Conservation (phyloP, 2,329 filamentous ascomycete genomes). For the Hypoxylon sp. region DNA sequence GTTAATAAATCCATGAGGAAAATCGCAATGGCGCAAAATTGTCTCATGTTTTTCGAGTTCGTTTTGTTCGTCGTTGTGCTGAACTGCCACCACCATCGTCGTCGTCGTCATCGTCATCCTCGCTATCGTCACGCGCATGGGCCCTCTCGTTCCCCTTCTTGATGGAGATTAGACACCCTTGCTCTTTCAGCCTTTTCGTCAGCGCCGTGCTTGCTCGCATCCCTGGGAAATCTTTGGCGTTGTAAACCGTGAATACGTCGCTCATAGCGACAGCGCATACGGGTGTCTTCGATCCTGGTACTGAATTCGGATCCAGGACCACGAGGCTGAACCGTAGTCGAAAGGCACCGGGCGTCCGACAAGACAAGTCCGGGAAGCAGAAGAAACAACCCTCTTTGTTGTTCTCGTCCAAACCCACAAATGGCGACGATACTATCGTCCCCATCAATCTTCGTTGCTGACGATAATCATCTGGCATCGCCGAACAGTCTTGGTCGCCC, state of each 20-base stretch:
- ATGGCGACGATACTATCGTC: constrained; percentile 78
- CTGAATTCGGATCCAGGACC: constrained; percentile 71
- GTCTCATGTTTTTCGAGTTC: constrained; percentile 41
- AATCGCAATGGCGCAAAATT: not conserved
- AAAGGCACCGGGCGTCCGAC: constrained; percentile 79
- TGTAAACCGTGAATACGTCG: constrained; percentile 80
- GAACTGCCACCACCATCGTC: constrained; percentile 37
- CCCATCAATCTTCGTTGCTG: constrained; percentile 82
- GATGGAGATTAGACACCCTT: constrained; percentile 84
- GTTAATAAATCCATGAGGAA: too few species aligned
- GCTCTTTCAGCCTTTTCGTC: constrained; percentile 77
- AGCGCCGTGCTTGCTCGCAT: constrained; percentile 81
- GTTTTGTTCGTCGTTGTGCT: constrained; percentile 38
- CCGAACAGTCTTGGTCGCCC: constrained; percentile 72
- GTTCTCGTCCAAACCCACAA: constrained; percentile 77
- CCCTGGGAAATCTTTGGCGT: constrained; percentile 85
- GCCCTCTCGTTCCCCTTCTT: constrained; percentile 83
- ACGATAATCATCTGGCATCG: constrained; percentile 75
- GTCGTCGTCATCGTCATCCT: constrained; percentile 56
- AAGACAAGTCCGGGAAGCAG: constrained; percentile 84
- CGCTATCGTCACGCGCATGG: constrained; percentile 53
- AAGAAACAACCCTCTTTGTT: constrained; percentile 82
- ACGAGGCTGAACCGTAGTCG: constrained; percentile 78
- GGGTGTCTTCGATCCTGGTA: constrained; percentile 60
- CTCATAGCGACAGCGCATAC: constrained; percentile 65